Percentiles rank a stretch among this genome's conserved stretches.
Conservation (phyloP, 2,329 filamentous ascomycete species). For the Cryphonectria carpinicola region DNA sequence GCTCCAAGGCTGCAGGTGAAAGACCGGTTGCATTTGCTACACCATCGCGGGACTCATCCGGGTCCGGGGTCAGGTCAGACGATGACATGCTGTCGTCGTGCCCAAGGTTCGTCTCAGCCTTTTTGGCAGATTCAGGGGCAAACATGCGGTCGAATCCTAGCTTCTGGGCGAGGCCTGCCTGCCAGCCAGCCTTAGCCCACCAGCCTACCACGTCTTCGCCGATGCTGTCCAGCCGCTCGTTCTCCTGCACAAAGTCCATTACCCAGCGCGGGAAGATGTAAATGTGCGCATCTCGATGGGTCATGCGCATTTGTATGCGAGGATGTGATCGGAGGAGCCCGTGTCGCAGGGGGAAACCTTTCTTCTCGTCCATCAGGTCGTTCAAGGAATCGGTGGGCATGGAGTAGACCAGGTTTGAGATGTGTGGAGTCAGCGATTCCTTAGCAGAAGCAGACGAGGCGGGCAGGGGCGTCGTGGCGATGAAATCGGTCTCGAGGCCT, state of each 20-base stretch:
- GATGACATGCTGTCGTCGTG: slow-evolving; percentile 36
- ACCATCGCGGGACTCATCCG: slow-evolving; percentile 11
- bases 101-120: slow-evolving; percentile 37
- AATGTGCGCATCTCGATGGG: slow-evolving; percentile 87
- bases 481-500: slow-evolving; percentile 90
- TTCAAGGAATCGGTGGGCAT: slow-evolving; percentile 89
- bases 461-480: slow-evolving; percentile 74
- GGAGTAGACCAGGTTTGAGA: slow-evolving; percentile 82
- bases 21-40: slow-evolving; percentile 5
- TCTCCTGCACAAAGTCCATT: slow-evolving; percentile 77
- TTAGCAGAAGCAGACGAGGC: slow-evolving; percentile 61
- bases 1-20: slow-evolving; percentile 11
- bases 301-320: slow-evolving; percentile 77
- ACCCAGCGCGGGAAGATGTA: slow-evolving; percentile 95
- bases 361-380: slow-evolving; percentile 77
- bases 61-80: slow-evolving; percentile 29
- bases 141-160: slow-evolving; percentile 73
- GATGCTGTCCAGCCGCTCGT: slow-evolving; percentile 83
- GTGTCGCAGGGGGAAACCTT: slow-evolving; percentile 74
- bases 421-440: slow-evolving; percentile 66
- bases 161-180: slow-evolving; percentile 77
- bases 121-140: slow-evolving; percentile 41
- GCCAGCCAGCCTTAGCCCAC: slow-evolving; percentile 96
- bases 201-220: slow-evolving; percentile 91
- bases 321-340: slow-evolving; percentile 76